Evolutionary conservation across 2,329 filamentous ascomycete genomes (phyloP).

Genomic region (Teratosphaeria nubilosa): DNA sequence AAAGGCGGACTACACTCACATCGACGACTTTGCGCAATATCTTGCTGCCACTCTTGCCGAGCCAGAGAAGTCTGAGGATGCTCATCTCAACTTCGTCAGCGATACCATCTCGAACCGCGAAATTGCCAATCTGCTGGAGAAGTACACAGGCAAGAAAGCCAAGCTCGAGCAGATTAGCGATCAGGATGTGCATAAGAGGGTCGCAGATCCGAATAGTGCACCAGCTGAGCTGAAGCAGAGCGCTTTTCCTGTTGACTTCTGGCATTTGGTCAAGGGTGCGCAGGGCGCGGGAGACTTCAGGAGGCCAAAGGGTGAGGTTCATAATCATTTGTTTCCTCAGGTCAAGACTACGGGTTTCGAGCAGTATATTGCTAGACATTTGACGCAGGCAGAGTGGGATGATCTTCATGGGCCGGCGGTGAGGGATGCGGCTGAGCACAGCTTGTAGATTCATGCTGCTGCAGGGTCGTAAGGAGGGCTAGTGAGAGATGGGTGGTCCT

Average conservation of each 20-base stretch:
- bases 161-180: neutral
- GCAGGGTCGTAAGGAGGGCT: too few species aligned
- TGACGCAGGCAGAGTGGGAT: neutral
- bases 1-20: constrained; percentile 1
- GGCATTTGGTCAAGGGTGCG: neutral
- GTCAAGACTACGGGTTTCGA: constrained; percentile 1
- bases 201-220: neutral
- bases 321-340: neutral
- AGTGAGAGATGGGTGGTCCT: too few species aligned
- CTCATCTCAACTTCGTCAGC: constrained; percentile 1
- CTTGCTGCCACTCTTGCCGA: neutral
- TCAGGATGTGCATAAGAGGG: neutral
- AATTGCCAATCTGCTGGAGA: constrained; percentile 1
- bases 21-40: constrained; percentile 1
- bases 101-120: neutral
- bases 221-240: neutral
- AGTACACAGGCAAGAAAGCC: neutral
- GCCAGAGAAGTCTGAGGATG: constrained; percentile 1
- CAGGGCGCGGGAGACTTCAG: neutral
- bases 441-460: neutral
- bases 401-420: neutral
- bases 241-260: neutral
- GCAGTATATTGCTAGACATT: neutral
- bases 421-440: neutral
- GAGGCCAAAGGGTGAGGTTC: constrained; percentile 1